Base-by-base conservation (phyloP, 1,284 basidiomycete species). In the Papiliotrema fonsecae region DNA sequence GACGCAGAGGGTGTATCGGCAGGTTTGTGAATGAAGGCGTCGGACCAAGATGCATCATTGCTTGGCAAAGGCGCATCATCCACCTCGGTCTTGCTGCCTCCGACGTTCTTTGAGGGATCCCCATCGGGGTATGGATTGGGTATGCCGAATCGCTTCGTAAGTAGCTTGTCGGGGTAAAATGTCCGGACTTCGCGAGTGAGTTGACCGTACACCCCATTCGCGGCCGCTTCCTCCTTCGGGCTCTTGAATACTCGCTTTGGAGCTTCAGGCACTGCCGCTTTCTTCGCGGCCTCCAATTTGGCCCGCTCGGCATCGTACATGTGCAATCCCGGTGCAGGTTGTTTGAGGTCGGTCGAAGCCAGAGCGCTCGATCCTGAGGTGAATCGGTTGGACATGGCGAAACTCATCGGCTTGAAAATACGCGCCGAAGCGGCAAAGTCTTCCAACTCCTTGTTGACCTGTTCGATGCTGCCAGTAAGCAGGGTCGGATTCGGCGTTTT, bases 61-160 rank as follows among this genome's bases (percentile, higher is more conserved):
- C 49, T 60, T 27, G 58, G 64, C 34, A 64, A 44, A 6, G 59
- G 56, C 43, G 48, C 22, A 22, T 28, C 39, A 9, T 55, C 55
- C 21, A 48, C 24, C 5, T 21, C 42, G 19, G 28, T 30, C 13
- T 26, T 36, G 18, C 36, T 22, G 10, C 44, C 35, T 28, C 39
- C 37, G 28, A 45, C 47, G 21, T 49, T 48, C 25, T 55, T 51
- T 25, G 48, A 58, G 1, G 62, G 63, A 6, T 63, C 61, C 10
- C 76, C 76, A 42, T 77, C 76, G 0, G 81, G 81, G 57, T 85
- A 81, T 2, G 85, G 93, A 66, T 93, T 88, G 57, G 85, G 86
- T 31, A 97, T 86, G 1, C 88, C 87, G 69, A 97, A 96, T n/a
- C 94, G 82, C 70, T 93, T 96, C 74, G 91, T 97, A 16, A 98